Base-by-base conservation (phyloP, 768 basidiomycete species). In the Russula olivacea region DNA sequence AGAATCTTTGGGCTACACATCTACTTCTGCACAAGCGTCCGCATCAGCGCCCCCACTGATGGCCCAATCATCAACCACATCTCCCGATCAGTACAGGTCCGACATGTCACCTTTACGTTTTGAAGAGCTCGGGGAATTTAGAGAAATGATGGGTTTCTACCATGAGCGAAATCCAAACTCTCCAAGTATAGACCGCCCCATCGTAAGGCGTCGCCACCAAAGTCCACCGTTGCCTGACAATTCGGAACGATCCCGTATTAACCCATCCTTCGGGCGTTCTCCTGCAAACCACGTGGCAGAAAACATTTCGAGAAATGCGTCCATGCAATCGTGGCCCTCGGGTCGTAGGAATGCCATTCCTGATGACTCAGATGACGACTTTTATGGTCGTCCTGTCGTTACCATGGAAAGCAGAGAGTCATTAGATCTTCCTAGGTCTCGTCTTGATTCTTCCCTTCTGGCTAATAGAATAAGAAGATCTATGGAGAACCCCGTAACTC, bases 391-490 rank as follows among this genome's bases (percentile, higher is more conserved):
- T 45, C 48, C 59, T n/a, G 48, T 48, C 32, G 51, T 23, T 41
- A 21, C 50, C 15, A 49, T 56, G 40, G 47, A 55, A 51, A 48
- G 30, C 63, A 60, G 58, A 56, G 48, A 23, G 19, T 38, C 63
- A 15, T 45, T 60, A 32, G 63, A 64, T 19, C 63, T 36, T 51
- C 58, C 59, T 21, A 60, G 58, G 54, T 43, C 58, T 36, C 63
- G 48, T 43, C 53, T 59, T 40, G 58, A 60, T 28, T 41, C 63
- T 36, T 60, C 63, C 19, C 54, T 55, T 23, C 49, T 60, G 11
- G 63, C 59, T 15, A 43, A 51, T 60, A 64, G 63, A 40, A 21
- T 60, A 51, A 49, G 63, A 55, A 60, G 63, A 28, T 56, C 63
- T 51, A 38, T 60, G 52, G 58, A 60, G 25, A 41, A 21, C 54